Conservation (phyloP, 2,329 filamentous ascomycete genomes). For the Exophiala lecanii-corni region DNA sequence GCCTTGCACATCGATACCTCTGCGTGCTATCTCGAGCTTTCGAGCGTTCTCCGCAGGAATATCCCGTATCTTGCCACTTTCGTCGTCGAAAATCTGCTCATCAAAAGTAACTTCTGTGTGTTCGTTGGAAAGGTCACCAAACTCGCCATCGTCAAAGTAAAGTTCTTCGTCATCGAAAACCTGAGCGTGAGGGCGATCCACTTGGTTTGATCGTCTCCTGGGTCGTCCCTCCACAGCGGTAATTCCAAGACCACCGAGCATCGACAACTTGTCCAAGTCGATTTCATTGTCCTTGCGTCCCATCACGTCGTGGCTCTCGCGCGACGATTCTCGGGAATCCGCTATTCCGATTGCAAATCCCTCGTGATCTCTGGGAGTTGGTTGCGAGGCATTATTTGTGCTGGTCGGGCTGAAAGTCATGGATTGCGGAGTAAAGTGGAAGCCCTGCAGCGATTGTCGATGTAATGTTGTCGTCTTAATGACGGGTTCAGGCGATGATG, state of each 20-base stretch:
- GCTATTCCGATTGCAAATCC: constrained; percentile 25
- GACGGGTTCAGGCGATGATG: neutral
- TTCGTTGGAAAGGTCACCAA: constrained; percentile 17
- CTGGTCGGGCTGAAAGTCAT: constrained; percentile 27
- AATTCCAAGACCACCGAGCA: constrained; percentile 24
- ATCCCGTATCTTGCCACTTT: constrained; percentile 35
- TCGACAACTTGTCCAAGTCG: constrained; percentile 8
- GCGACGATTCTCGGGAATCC: constrained; percentile 18
- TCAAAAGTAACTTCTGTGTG: constrained; percentile 37
- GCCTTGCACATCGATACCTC: constrained; percentile 5
- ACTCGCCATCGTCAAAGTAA: constrained; percentile 44
- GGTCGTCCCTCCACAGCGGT: constrained; percentile 11
- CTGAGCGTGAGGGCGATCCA: constrained; percentile 14
- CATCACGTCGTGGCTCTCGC: neutral
- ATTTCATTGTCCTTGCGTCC: constrained; percentile 5
- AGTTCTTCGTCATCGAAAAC: constrained; percentile 37
- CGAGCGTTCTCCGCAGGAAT: constrained; percentile 26
- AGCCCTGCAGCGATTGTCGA: constrained; percentile 21
- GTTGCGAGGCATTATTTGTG: constrained; percentile 26
- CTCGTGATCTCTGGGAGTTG: constrained; percentile 27
- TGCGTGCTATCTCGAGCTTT: constrained; percentile 21
- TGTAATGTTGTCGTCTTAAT: constrained; percentile 30
- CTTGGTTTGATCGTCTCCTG: constrained; percentile 8
- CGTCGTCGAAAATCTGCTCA: constrained; percentile 47
- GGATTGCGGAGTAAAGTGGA: constrained; percentile 28